Base-by-base conservation (phyloP, 2,329 filamentous ascomycete species). In the Fusarium sp. region DNA sequence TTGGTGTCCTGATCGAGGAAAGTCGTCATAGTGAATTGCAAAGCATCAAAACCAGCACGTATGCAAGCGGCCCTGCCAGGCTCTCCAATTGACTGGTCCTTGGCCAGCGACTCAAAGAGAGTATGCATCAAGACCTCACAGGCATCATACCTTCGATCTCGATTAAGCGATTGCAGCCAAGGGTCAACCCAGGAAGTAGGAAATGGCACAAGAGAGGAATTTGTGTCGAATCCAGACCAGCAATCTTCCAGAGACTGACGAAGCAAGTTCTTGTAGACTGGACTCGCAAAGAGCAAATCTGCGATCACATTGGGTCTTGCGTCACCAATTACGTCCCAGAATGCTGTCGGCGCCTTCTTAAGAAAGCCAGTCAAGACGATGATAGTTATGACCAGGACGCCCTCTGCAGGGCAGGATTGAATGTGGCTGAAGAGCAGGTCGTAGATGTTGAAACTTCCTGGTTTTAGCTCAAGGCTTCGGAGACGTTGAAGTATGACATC, bases 301-400 rank as follows among this genome's bases (percentile, higher is more conserved):
- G 95, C 90, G 57, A 98, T 90, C 37, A 92, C 91, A 47, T 92
- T 91, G 4, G 95, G 93, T 1, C 94, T 93, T 60, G 96, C 94
- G 33, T 94, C 90, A 60, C 93, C 92, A 84, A 97, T 92, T 2
- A 95, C 92, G 77, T 95, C 93, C 96, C 96, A 98, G 77, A 98
- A 97, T 52, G 94, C 93, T 64, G 89, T 89, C 0, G 95, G 89
- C 0, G 94, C 93, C 76, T 94, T 95, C 73, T 92, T 89, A 62
- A 98, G 86, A 17, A 98, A 87, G 14, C 86, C 86, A 52, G 90
- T 90, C 70, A 98, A 89, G 2, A 92, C 91, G 65, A 91, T 90
- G 54, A 97, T 87, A 17, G 97, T 86, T 67, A 92, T 88, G 14
- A 91, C 86, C 68, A 97, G 86, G 25, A 93, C 90, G 3, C 86